Evolutionary conservation across 1,139 yeast genomes (phyloP).

Genomic region (Entelexis paramagnoliae): DNA sequence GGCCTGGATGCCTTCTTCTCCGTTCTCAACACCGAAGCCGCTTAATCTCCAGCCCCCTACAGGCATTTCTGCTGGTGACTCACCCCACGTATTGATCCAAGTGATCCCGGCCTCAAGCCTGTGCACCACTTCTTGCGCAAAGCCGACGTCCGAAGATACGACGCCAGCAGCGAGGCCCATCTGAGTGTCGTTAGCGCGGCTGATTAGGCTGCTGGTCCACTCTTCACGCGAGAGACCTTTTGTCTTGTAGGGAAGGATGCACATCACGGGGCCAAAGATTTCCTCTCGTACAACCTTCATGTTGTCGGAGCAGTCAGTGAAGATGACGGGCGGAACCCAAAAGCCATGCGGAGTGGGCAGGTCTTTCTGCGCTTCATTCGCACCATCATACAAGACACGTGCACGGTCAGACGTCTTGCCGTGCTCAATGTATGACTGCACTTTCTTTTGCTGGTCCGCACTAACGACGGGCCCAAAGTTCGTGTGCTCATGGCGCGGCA

Average conservation of each 20-base stretch:
- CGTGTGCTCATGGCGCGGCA: slow-evolving; percentile 10
- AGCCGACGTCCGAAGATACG: slow-evolving; percentile 10
- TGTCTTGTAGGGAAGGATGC: slow-evolving; percentile 15
- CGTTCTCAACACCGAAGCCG: slow-evolving; percentile 19
- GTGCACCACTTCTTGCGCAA: slow-evolving; percentile 13
- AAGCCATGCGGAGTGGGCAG: slow-evolving; percentile 10
- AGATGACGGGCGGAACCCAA: slow-evolving; percentile 20
- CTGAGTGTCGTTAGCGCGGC: slow-evolving; percentile 16
- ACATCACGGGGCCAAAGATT: slow-evolving; percentile 20
- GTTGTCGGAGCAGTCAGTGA: slow-evolving; percentile 16
- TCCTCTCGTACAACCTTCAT: slow-evolving; percentile 16
- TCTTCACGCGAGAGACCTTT: neutral
- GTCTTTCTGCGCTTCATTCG: neutral
- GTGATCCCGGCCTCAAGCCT: slow-evolving; percentile 18
- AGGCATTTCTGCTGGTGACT: slow-evolving; percentile 19
- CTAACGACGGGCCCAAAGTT: slow-evolving; percentile 19
- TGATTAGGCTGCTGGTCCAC: slow-evolving; percentile 5
- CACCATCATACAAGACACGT: slow-evolving; percentile 14
- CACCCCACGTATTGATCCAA: slow-evolving; percentile 21
- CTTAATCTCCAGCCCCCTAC: slow-evolving; percentile 20
- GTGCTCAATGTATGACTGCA: slow-evolving; percentile 12
- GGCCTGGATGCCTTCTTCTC: slow-evolving; percentile 16
- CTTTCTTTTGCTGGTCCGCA: slow-evolving; percentile 13
- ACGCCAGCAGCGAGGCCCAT: slow-evolving; percentile 21
- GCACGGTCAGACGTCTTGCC: slow-evolving; percentile 13